These are phyloP conservation scores for Passiflora organensis DNA, from an alignment of 345 rosid genomes.

Conservation along the genomic window DNA sequence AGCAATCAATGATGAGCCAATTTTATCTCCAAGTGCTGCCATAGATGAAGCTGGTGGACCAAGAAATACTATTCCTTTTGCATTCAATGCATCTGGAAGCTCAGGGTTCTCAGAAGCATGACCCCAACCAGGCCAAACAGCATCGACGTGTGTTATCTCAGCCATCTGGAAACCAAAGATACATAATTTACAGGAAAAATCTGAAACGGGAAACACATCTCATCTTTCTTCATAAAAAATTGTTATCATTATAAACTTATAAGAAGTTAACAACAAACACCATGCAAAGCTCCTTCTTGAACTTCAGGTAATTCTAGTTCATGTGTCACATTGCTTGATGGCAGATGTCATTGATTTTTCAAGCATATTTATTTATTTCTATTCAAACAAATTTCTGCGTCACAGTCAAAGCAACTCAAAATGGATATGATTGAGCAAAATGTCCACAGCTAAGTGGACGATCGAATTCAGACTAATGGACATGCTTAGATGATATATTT, in stretches of 20 bases:
- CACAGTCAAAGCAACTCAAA: not conserved
- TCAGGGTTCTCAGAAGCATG: slow-evolving; percentile 99
- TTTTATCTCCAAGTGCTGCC: slow-evolving; percentile 98
- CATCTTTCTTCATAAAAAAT: not conserved
- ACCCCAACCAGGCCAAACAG: slow-evolving; percentile 99
- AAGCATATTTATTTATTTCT: too few relatives aligned
- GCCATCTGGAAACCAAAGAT: slow-evolving; percentile 65
- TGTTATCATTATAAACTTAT: not conserved
- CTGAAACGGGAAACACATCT: not conserved
- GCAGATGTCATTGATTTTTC: too few relatives aligned
- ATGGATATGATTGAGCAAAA: not conserved
- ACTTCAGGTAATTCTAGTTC: not conserved
- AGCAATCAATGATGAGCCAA: slow-evolving; percentile 98
- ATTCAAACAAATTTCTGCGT: too few relatives aligned
- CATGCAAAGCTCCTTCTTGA: too few relatives aligned
- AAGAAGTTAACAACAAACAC: slow-evolving; percentile 1
- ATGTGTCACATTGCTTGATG: not conserved
- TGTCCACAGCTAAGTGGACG: not conserved
- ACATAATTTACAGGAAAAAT: not conserved
- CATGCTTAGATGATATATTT: not conserved
- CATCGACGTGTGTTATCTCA: slow-evolving; percentile 93
- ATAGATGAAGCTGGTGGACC: slow-evolving; percentile 90
- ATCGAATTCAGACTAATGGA: not conserved
- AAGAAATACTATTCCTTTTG: slow-evolving; percentile 85
- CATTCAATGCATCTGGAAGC: slow-evolving; percentile 79